Conservation (phyloP, 805 yeast species). For the Metschnikowia drakensbergensis region DNA sequence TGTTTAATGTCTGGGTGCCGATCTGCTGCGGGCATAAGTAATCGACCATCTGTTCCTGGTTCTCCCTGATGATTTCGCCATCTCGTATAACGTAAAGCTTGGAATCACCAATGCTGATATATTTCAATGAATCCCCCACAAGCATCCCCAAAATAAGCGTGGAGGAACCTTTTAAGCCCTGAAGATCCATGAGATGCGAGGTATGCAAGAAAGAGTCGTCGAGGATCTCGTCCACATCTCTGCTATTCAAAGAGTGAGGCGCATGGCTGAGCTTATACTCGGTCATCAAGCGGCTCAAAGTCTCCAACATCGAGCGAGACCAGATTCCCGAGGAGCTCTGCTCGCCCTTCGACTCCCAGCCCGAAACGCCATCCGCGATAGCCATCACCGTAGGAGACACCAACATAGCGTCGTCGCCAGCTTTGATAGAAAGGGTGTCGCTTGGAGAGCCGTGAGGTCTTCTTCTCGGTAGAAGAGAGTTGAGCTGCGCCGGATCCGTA, state of each 20-base stretch:
- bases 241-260: conserved; percentile 35
- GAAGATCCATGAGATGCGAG: conserved; percentile 48
- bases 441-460: conserved; percentile 50
- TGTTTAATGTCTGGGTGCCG: conserved; percentile 45
- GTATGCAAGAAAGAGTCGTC: conserved; percentile 49
- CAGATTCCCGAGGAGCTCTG: conserved; percentile 49
- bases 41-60: conserved; percentile 45
- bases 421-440: conserved; percentile 49
- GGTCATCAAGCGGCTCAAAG: conserved; percentile 43
- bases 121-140: conserved; percentile 43
- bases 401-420: conserved; percentile 58
- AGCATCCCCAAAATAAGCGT: conserved; percentile 48
- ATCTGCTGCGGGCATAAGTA: conserved; percentile 51
- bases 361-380: conserved; percentile 56
- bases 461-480: conserved; percentile 45
- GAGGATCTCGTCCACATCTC: conserved; percentile 41
- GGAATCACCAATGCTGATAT: conserved; percentile 52
- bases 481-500: conserved; percentile 45
- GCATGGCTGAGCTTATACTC: conserved; percentile 40
- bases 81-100: conserved; percentile 46
- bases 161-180: conserved; percentile 45
- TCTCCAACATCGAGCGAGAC: conserved; percentile 51
- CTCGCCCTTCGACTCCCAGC: conserved; percentile 45
- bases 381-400: conserved; percentile 50
- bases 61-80: conserved; percentile 40